These are phyloP conservation scores for Penium margaritaceum DNA, from an alignment of 139 green algal species.

Conservation along the genomic window DNA sequence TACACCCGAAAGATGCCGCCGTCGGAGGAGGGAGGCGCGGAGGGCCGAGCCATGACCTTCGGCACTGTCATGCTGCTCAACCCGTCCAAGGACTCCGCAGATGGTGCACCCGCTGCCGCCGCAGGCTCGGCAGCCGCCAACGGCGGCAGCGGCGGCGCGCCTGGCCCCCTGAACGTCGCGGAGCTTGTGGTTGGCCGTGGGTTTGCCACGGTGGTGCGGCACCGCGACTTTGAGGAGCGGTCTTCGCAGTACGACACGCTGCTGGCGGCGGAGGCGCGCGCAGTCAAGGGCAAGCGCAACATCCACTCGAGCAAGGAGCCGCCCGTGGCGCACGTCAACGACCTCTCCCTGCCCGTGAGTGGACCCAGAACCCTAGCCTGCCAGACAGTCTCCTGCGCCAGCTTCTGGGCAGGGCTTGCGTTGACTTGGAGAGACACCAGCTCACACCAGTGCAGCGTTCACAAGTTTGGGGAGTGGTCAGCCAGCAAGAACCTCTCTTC, in stretches of 20 bases:
- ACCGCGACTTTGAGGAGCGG: constrained; percentile 69
- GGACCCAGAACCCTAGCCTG: too few species aligned
- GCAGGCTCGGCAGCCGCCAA: background rate
- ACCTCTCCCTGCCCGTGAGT: constrained; percentile 59
- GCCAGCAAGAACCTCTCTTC: too few species aligned
- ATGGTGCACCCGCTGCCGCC: background rate
- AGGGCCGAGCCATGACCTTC: constrained; percentile 35
- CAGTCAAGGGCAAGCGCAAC: constrained; percentile 69
- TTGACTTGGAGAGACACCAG: too few species aligned
- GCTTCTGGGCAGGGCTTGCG: too few species aligned
- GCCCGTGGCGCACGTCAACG: constrained; percentile 70
- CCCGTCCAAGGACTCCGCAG: background rate
- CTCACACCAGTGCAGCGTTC: too few species aligned
- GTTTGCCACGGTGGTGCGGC: constrained; percentile 69
- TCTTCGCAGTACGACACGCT: constrained; percentile 78
- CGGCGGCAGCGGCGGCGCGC: background rate
- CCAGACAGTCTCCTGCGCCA: too few species aligned
- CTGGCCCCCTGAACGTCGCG: constrained; percentile 51
- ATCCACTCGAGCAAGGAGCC: constrained; percentile 71
- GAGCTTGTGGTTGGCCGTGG: constrained; percentile 79
- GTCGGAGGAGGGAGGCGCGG: constrained; percentile 11
- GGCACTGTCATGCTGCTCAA: constrained; percentile 29
- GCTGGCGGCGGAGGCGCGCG: constrained; percentile 72
- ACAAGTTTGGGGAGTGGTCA: too few species aligned
- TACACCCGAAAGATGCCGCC: constrained; percentile 77